phyloP scores from a whole-genome alignment of 2,329 filamentous ascomycete genomes.

The Orbilia brochopaga region DNA sequence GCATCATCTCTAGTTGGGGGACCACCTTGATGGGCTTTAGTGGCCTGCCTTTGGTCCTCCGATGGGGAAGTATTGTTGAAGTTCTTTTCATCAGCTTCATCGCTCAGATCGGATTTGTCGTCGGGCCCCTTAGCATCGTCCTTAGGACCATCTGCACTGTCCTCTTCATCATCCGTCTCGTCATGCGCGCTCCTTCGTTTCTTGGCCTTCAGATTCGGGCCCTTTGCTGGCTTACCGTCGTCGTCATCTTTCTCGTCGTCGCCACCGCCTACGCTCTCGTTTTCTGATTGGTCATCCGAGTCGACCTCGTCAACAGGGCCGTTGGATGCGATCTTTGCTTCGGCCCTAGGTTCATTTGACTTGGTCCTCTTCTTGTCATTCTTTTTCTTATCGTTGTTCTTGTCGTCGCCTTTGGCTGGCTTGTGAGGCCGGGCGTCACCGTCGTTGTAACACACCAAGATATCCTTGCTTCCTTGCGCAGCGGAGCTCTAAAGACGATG shows the following conservation, averaged over 20 bases:
- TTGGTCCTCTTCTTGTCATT: constrained; percentile 8
- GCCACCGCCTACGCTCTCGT: constrained; percentile 9
- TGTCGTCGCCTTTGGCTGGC: not conserved
- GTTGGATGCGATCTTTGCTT: not conserved
- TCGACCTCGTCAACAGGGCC: constrained; percentile 13
- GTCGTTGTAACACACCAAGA: constrained; percentile 58
- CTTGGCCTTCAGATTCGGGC: not conserved
- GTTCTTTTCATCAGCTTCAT: not conserved
- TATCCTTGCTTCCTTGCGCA: constrained; percentile 58
- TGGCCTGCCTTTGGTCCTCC: constrained; percentile 2
- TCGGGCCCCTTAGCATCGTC: not conserved
- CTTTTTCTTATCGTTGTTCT: not conserved
- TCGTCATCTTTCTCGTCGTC: not conserved
- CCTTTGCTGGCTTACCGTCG: constrained; percentile 9
- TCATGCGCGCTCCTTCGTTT: not conserved
- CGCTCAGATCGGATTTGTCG: not conserved
- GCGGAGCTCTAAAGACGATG: constrained; percentile 55
- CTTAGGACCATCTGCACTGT: not conserved
- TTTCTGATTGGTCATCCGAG: constrained; percentile 18
- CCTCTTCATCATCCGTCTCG: not conserved
- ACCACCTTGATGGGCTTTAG: constrained; percentile 13
- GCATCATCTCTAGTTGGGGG: constrained; percentile 6
- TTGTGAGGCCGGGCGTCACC: constrained; percentile 51
- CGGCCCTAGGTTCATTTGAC: not conserved
- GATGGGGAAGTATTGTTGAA: not conserved